Percentiles rank a stretch among this genome's conserved stretches.
Conservation (phyloP, 2,329 filamentous ascomycete genomes). For the Alternaria atra region DNA sequence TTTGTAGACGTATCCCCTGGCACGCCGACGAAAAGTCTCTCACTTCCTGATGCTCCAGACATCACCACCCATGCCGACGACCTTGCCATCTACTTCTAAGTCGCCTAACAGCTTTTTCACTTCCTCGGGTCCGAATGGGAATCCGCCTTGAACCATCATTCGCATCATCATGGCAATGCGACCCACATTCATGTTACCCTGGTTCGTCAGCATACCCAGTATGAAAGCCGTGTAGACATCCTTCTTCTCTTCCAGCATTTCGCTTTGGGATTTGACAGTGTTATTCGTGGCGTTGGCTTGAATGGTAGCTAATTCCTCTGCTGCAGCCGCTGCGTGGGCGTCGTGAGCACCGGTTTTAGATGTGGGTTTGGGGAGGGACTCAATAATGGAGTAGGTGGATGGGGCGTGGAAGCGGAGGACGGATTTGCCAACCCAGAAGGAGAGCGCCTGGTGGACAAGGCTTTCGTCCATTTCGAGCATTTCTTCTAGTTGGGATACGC, state of each 20-base stretch:
- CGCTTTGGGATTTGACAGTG: constrained; percentile 62
- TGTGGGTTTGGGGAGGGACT: constrained; percentile 54
- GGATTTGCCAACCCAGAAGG: constrained; percentile 75
- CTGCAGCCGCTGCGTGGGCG: constrained; percentile 49
- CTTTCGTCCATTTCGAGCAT: constrained; percentile 76
- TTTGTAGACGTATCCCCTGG: not conserved
- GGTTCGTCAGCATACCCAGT: constrained; percentile 92
- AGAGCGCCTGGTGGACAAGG: constrained; percentile 72
- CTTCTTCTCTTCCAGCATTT: constrained; percentile 72
- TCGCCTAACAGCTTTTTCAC: constrained; percentile 79
- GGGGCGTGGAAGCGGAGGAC: constrained; percentile 64
- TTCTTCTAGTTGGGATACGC: constrained; percentile 57
- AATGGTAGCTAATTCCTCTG: constrained; percentile 46
- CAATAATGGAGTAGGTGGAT: constrained; percentile 72
- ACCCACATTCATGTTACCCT: constrained; percentile 80
- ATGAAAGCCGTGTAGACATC: constrained; percentile 91
- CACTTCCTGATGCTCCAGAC: constrained; percentile 45
- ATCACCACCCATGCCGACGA: constrained; percentile 43
- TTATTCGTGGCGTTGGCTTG: constrained; percentile 57
- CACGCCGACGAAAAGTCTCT: not conserved
- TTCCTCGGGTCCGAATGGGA: constrained; percentile 89
- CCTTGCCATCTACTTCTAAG: constrained; percentile 63
- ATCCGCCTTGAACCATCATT: constrained; percentile 87
- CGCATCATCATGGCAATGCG: constrained; percentile 95
- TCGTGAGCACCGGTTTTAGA: constrained; percentile 28